These are phyloP conservation scores for Phialocephala sp. DNA, from an alignment of 2,329 filamentous ascomycete species.

Conservation along the genomic window DNA sequence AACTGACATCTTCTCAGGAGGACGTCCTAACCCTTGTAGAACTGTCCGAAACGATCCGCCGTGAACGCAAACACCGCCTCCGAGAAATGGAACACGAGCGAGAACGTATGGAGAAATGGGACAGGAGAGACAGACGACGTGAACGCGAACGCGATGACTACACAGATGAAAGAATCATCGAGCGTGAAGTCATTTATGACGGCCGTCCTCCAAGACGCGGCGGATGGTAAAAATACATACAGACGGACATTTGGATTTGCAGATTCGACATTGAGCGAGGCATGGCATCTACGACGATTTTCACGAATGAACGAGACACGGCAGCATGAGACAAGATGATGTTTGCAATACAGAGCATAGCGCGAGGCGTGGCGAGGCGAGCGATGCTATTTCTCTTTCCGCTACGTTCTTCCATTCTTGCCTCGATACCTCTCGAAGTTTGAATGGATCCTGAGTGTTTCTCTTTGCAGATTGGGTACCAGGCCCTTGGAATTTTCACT, in stretches of 20 bases:
- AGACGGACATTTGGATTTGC: not conserved
- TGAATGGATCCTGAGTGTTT: not conserved
- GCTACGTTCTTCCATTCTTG: not conserved
- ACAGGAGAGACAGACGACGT: constrained; percentile 42
- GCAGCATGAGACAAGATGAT: not conserved
- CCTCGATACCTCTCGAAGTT: constrained; percentile 13
- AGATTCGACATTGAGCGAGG: not conserved
- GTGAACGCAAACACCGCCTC: constrained; percentile 58
- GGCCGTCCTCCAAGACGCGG: constrained; percentile 22
- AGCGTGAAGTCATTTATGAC: constrained; percentile 73
- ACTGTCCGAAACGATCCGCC: constrained; percentile 81
- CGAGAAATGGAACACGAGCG: constrained; percentile 63
- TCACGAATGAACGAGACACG: constrained; percentile 6
- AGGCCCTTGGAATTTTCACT: constrained; percentile 11
- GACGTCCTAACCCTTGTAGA: constrained; percentile 86
- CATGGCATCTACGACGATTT: constrained; percentile 5
- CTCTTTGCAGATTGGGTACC: constrained; percentile 14
- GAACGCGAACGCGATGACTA: constrained; percentile 41
- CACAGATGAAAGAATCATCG: constrained; percentile 69
- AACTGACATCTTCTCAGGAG: constrained; percentile 63
- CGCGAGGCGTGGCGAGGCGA: constrained; percentile 4
- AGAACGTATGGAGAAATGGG: constrained; percentile 52
- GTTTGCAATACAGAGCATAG: not conserved
- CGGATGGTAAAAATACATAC: constrained; percentile 18
- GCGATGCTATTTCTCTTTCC: constrained; percentile 2